Base-by-base conservation (phyloP, 805 yeast genomes). In the Lipomyces sp. region DNA sequence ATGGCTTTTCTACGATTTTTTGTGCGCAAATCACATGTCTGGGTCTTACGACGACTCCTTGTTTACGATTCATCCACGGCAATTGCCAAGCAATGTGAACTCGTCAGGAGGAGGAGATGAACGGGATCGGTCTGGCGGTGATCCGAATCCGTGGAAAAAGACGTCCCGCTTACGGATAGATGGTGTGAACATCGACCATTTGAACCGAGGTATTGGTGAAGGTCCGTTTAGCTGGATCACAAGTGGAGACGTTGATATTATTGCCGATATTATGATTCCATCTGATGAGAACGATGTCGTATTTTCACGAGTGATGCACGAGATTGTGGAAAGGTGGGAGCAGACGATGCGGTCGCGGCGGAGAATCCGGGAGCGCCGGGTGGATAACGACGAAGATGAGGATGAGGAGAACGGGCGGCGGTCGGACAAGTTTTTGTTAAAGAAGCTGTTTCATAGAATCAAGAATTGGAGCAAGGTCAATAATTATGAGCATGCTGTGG, bases 141-240 rank as follows among this genome's bases (percentile, higher is more conserved):
- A 87, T 87, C 82, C 82, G 67, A 81, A 88, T 63, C 85, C 90
- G 10, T 85, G 88, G 87, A 82, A 83, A 67, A 82, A 88, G 64
- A 85, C 90, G 11, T 91, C 94, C 1, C 82, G 97, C 55, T 82
- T 92, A 68, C 80, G 98, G 59, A 88, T 93, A 48, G 98, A 95
- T 75, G 87, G 92, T 35, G 84, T 95, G 63, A 88, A 87, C 74
- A 84, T 95, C 50, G 97, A 94, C 72, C 98, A 95, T 77, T 79
- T 95, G 65, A 95, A 95, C 75, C 85, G 90, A 0, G 98, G 98
- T 0, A 84, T 90, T 64, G 87, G 87, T 63, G 72, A 73, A 4
- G 99, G 99, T 0, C 97, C 98, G 11, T 92, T 95, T 77, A 98
- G 98, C 5, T 95, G 99, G 99, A 94, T 95, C 64, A 87, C 91